Evolutionary conservation across 345 rosid genomes (phyloP).

Genomic region (Tarenaya hassleriana): DNA sequence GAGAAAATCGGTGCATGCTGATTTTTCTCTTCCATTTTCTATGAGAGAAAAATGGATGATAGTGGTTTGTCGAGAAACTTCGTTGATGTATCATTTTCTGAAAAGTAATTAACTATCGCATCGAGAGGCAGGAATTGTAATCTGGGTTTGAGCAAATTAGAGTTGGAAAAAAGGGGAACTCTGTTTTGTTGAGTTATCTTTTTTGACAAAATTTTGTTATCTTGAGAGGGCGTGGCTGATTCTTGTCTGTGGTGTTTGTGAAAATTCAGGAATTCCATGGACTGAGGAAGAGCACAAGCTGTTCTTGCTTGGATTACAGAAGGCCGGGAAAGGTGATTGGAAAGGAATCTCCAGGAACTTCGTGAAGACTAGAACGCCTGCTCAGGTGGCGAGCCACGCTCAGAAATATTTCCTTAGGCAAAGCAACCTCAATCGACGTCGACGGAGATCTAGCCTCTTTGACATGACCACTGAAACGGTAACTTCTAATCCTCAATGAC

Average conservation of each 20-base stretch:
- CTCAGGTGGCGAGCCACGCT: constrained; percentile 98
- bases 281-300: constrained; percentile 92
- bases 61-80: no score
- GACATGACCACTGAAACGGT: constrained; percentile 90
- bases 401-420: constrained; percentile 88
- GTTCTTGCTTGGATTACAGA: constrained; percentile 76
- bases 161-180: no score
- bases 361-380: constrained; percentile 82
- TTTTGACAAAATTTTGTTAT: no score
- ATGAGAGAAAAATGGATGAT: no score
- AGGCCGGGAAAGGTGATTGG: constrained; percentile 93
- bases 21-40: no score
- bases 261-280: constrained; percentile 77
- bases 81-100: no score
- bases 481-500: constrained; percentile 1
- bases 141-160: no score
- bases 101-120: no score
- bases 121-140: no score
- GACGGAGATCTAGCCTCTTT: constrained; percentile 89
- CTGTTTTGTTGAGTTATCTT: background rate
- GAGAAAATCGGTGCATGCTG: no score
- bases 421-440: constrained; percentile 75
- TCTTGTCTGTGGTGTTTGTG: background rate
- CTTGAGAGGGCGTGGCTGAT: constrained; percentile 7
- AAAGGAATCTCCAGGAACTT: constrained; percentile 84